These are phyloP conservation scores for Ceratorhiza oryzae-sativae DNA, from an alignment of 1,284 basidiomycete genomes.

Conservation along the genomic window DNA sequence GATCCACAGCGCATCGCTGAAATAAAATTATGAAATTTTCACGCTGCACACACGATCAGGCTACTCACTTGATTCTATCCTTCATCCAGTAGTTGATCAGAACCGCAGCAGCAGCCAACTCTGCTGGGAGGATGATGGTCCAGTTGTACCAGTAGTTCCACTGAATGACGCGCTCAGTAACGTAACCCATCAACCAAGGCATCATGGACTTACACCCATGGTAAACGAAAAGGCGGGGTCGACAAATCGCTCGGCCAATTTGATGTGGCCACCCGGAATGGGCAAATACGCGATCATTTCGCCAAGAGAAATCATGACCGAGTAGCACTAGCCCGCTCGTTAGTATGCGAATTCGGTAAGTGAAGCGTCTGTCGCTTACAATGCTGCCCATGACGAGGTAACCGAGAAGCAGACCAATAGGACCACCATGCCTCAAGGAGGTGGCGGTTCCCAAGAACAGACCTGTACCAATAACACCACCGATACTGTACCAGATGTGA, in stretches of 20 bases:
- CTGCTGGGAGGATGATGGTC: conserved; percentile 71
- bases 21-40: conserved; percentile 43
- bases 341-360: conserved; percentile 46
- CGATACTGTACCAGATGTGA: conserved; percentile 49
- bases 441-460: conserved; percentile 39
- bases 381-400: conserved; percentile 63
- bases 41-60: conserved; percentile 39
- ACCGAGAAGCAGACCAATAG: conserved; percentile 44
- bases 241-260: conserved; percentile 78
- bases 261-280: conserved; percentile 80
- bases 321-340: conserved; percentile 64
- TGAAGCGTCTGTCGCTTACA: conserved; percentile 64
- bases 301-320: conserved; percentile 63
- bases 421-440: conserved; percentile 41
- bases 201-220: conserved; percentile 59
- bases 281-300: conserved; percentile 75
- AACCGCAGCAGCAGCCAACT: conserved; percentile 77
- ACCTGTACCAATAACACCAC: conserved; percentile 78
- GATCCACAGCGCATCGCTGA: conserved; percentile 79
- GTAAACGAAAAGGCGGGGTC: conserved; percentile 81
- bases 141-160: conserved; percentile 87
- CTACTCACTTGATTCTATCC: conserved; percentile 40
- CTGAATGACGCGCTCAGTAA: background rate
- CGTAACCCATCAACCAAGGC: background rate
- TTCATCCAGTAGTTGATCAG: conserved; percentile 76